Conservation (phyloP, 2,329 filamentous ascomycete genomes). For the Eurotiales sp. region DNA sequence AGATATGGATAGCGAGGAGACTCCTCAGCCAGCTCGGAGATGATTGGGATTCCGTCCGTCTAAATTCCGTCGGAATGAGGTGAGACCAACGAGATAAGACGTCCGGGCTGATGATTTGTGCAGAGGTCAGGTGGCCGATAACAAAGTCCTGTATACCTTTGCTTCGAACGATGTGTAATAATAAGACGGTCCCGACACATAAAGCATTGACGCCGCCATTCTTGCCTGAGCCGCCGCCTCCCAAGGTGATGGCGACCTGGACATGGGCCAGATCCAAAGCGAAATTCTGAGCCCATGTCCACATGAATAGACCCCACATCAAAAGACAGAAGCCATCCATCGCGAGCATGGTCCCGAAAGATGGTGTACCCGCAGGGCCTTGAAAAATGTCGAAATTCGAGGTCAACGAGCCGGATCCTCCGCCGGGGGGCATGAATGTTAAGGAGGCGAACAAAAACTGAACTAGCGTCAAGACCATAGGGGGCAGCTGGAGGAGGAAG, state of each 20-base stretch:
- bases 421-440: constrained; percentile 83
- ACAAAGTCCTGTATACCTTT: constrained; percentile 50
- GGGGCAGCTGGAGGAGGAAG: constrained; percentile 87
- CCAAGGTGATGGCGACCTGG: constrained; percentile 85
- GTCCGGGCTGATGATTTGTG: constrained; percentile 42
- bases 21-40: constrained; percentile 45
- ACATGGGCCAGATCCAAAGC: constrained; percentile 88
- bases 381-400: constrained; percentile 91
- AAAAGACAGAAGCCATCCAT: constrained; percentile 80
- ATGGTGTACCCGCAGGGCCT: constrained; percentile 78
- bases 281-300: constrained; percentile 81
- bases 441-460: constrained; percentile 90
- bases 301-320: constrained; percentile 76
- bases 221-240: constrained; percentile 63
- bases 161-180: constrained; percentile 45
- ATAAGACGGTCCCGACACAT: constrained; percentile 43
- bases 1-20: constrained; percentile 47
- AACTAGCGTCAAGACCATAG: constrained; percentile 80
- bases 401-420: constrained; percentile 66
- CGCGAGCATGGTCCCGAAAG: constrained; percentile 75
- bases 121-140: constrained; percentile 40
- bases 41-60: constrained; percentile 38
- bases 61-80: constrained; percentile 42
- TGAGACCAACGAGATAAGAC: constrained; percentile 41
- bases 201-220: constrained; percentile 44